phyloP scores from a whole-genome alignment of 257 asterid species.

The Gardenia jasminoides region DNA sequence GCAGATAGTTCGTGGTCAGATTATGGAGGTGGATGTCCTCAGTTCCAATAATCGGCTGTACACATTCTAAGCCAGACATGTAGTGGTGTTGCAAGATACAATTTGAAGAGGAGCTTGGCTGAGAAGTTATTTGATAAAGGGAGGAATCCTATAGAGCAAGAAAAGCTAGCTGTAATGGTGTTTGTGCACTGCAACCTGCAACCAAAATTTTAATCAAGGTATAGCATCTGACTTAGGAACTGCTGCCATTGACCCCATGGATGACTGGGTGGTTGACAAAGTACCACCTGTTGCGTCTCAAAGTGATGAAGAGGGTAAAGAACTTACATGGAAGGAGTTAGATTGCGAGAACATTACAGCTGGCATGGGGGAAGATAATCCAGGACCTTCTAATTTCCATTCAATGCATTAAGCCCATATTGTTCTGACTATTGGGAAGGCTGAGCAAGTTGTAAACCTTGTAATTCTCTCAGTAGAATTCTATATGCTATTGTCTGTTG shows the following conservation, averaged over 20 bases:
- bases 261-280: slow-evolving; percentile 31
- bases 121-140: slow-evolving; percentile 33
- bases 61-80: slow-evolving; percentile 61
- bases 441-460: background rate
- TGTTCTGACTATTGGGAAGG: background rate
- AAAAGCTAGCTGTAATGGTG: slow-evolving; percentile 31
- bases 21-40: slow-evolving; percentile 45
- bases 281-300: background rate
- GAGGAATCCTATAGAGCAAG: slow-evolving; percentile 27
- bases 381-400: no score
- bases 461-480: no score
- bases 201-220: slow-evolving; percentile 27
- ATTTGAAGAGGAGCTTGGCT: slow-evolving; percentile 38
- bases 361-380: background rate
- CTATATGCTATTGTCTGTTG: background rate
- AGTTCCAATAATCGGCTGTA: slow-evolving; percentile 49
- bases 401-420: background rate
- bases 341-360: background rate
- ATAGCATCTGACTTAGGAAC: background rate
- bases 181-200: slow-evolving; percentile 52
- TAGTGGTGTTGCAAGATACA: slow-evolving; percentile 46
- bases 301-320: background rate
- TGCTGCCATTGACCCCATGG: slow-evolving; percentile 23
- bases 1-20: slow-evolving; percentile 65
- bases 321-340: background rate